Conservation (phyloP, 225 moss, liverwort and hornwort species). For the Rhytidiadelphus loreus region DNA sequence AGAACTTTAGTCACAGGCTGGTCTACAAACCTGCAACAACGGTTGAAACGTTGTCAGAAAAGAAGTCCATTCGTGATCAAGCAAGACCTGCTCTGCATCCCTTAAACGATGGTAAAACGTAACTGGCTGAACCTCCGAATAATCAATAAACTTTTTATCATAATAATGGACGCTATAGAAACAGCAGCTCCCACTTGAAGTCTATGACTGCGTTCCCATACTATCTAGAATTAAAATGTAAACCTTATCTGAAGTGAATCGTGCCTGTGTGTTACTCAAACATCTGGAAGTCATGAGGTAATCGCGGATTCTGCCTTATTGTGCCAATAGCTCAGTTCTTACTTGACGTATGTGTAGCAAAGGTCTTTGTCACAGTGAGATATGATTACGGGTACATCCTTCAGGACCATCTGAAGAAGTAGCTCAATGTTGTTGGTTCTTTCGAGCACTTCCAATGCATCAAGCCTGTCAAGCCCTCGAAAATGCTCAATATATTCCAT, state of each 20-base stretch:
- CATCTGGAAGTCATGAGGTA: neutral
- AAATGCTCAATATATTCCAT: constrained; percentile 22
- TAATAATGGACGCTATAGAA: neutral
- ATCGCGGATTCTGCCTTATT: neutral
- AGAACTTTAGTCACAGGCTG: constrained; percentile 21
- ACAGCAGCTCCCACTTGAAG: neutral
- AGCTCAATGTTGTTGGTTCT: constrained; percentile 40
- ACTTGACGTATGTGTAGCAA: constrained; percentile 51
- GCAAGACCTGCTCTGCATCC: neutral
- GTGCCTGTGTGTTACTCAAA: neutral
- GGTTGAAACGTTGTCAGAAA: neutral
- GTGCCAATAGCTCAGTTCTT: constrained; percentile 5
- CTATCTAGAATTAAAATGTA: neutral
- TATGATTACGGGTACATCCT: constrained; percentile 45
- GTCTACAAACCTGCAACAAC: constrained; percentile 38
- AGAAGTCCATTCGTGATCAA: neutral
- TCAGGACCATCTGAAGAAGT: constrained; percentile 42
- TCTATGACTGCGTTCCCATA: neutral
- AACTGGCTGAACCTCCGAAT: neutral
- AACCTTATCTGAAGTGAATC: neutral
- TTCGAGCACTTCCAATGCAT: constrained; percentile 35
- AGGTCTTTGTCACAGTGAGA: constrained; percentile 48
- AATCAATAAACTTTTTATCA: neutral
- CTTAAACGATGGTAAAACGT: neutral
- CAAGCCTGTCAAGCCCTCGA: constrained; percentile 23